Percentiles rank a stretch among this genome's conserved stretches.
Conservation (phyloP, 441 rosid genomes). For the Gossypium davidsonii region DNA sequence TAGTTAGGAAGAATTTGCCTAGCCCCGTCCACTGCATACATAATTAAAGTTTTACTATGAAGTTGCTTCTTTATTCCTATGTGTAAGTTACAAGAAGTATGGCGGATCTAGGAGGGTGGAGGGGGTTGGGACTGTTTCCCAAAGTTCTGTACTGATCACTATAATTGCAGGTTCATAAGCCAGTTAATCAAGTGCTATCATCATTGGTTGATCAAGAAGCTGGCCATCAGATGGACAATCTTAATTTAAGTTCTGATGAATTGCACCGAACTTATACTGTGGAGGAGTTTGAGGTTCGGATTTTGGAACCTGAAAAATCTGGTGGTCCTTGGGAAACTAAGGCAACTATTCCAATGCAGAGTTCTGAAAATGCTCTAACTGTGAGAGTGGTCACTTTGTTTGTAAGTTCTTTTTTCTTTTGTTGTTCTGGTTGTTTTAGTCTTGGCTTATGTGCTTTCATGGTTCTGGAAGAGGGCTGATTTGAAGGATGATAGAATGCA, state of each 20-base stretch:
- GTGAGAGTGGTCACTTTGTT: conserved; percentile 84
- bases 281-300: conserved; percentile 91
- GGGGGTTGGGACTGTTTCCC: conserved; percentile 3
- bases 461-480: conserved; percentile 4
- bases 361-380: conserved; percentile 88
- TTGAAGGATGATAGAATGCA: neutral
- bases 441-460: conserved; percentile 10
- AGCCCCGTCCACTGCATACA: neutral
- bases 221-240: conserved; percentile 88
- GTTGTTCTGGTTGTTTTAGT: conserved; percentile 12
- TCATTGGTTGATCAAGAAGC: conserved; percentile 91
- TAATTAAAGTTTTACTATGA: conserved; percentile 1
- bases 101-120: neutral
- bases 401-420: conserved; percentile 49
- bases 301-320: conserved; percentile 79
- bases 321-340: conserved; percentile 95
- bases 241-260: conserved; percentile 73
- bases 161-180: conserved; percentile 64
- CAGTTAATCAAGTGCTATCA: conserved; percentile 86
- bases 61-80: neutral
- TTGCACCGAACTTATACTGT: conserved; percentile 66
- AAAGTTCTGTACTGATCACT: conserved; percentile 20
- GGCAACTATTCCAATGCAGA: conserved; percentile 95
- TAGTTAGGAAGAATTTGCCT: neutral
- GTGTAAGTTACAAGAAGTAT: neutral